These are phyloP conservation scores for Pulveroboletus sp. DNA, from an alignment of 768 basidiomycete genomes.

Conservation along the genomic window DNA sequence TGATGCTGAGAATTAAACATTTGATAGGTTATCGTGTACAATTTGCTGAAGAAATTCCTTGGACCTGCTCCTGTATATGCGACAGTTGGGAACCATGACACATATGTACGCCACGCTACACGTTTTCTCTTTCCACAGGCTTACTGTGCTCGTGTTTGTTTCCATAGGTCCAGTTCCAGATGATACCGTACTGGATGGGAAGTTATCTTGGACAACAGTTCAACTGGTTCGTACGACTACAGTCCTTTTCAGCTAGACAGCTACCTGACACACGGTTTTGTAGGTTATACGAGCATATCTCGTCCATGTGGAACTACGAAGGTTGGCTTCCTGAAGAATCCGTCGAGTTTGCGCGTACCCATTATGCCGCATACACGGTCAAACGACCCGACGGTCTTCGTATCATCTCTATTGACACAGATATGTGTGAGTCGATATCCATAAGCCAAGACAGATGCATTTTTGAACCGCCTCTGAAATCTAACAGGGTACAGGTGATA, in stretches of 20 bases:
- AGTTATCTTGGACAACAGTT: constrained; percentile 34
- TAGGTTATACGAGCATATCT: constrained; percentile 49
- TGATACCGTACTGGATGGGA: constrained; percentile 37
- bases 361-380: constrained; percentile 47
- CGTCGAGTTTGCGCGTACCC: constrained; percentile 36
- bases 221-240: constrained; percentile 34
- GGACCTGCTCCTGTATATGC: constrained; percentile 66
- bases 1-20: not conserved
- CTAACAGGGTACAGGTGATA: constrained; percentile 2
- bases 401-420: constrained; percentile 49
- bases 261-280: not conserved
- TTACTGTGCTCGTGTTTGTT: not conserved
- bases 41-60: constrained; percentile 56
- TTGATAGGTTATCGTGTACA: constrained; percentile 53
- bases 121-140: not conserved
- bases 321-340: constrained; percentile 40
- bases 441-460: constrained; percentile 22
- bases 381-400: constrained; percentile 42
- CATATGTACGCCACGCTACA: constrained; percentile 41
- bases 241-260: not conserved
- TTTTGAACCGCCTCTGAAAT: not conserved
- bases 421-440: constrained; percentile 36
- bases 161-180: constrained; percentile 25
- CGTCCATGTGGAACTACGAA: constrained; percentile 43
- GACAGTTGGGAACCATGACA: constrained; percentile 76